Base-by-base conservation (phyloP, 805 yeast genomes). In the Kodamaea restingae region DNA sequence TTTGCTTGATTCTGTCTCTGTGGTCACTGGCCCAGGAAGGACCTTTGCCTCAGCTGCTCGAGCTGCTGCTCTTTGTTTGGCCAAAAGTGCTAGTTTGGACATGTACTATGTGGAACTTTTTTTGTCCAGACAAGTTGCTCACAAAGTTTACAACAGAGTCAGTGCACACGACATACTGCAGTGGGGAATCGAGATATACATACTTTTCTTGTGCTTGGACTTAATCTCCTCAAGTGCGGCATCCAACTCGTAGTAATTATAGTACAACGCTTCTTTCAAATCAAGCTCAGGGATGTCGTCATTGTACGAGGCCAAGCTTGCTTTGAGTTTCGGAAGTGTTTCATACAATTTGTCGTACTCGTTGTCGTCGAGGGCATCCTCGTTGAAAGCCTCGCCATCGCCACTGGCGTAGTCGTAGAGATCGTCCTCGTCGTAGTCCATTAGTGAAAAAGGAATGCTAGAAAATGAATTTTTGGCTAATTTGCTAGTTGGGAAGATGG, bases 191-290 rank as follows among this genome's bases (percentile, higher is more conserved):
- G 21, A 18, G 18, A 32, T 15, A 63, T 68, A 74, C 80, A 58
- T 74, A 75, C 80, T 71, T 63, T 65, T 64, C 42, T 55, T 55
- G 41, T 54, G 65, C 32, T 49, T 53, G 8, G 48, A 41, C 42
- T 68, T 70, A 34, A 75, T 54, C 42, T 78, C 81, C 22, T 60
- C 65, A 6, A 80, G 47, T 0, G 86, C 56, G 9, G 71, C 70
- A 3, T 72, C 76, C 4, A 78, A 50, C 31, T 75, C 79, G 51
- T 74, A 73, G 52, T 80, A 80, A 48, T 78, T 76, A 46, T 65
- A 66, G 73, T 81, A 81, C 8, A 84, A 62, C 0, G 77, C 62
- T 46, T 78, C 82, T 49, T 78, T 75, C 43, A 83, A 56, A 33
- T 72, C 76, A 10, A 62, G 50, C 18, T 77, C 82, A 7, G 67